Percentiles rank a stretch among this genome's conserved stretches.
These are phyloP conservation scores for Aurinia saxatilis DNA, from an alignment of 345 rosid genomes.

Conservation along the genomic window DNA sequence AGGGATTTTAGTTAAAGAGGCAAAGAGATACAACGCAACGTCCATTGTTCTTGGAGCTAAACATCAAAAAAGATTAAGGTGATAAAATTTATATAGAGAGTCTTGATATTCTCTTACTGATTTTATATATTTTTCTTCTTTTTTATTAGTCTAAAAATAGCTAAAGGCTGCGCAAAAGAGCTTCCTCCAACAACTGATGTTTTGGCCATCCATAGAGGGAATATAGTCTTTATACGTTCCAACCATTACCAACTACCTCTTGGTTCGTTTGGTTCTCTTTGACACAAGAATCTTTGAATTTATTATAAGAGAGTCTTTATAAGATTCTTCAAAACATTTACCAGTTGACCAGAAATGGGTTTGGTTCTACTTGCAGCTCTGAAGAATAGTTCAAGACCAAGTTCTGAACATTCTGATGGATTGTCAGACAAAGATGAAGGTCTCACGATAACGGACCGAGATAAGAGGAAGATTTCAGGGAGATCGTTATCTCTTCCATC, in stretches of 20 bases:
- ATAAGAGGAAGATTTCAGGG: conserved; percentile 23
- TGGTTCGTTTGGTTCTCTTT: conserved; percentile 40
- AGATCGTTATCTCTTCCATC: conserved; percentile 36
- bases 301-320: background rate
- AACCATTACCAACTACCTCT: conserved; percentile 40
- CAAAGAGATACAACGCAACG: conserved; percentile 45
- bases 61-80: conserved; percentile 48
- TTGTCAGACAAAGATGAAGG: conserved; percentile 35
- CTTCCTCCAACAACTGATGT: conserved; percentile 61
- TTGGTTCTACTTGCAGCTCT: conserved; percentile 36
- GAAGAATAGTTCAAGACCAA: conserved; percentile 40
- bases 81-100: background rate
- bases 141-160: conserved; percentile 35
- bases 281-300: background rate
- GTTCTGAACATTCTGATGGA: conserved; percentile 25
- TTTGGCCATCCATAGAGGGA: conserved; percentile 67
- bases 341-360: background rate
- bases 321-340: background rate
- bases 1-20: conserved; percentile 58
- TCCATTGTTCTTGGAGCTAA: conserved; percentile 63
- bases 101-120: background rate
- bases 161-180: conserved; percentile 61
- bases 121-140: background rate
- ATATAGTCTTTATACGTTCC: conserved; percentile 54
- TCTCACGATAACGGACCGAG: background rate